phyloP scores from a whole-genome alignment of 805 yeast genomes.

The Wickerhamomyces canadensis region DNA sequence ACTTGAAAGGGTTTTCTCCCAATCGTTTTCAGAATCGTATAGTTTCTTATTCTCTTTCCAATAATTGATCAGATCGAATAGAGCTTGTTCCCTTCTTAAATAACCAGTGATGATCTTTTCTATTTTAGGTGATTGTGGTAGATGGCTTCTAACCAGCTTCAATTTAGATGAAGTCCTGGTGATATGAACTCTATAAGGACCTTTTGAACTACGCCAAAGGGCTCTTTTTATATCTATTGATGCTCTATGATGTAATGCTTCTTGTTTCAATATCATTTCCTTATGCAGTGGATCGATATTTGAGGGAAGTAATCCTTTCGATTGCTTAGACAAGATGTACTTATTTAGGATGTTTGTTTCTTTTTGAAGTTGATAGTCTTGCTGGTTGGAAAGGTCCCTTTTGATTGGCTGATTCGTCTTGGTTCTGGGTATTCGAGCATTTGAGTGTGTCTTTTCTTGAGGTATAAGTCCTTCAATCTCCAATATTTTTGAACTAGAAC shows the following conservation, averaged over 20 bases:
- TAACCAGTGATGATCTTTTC: constrained; percentile 11
- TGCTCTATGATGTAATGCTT: constrained; percentile 18
- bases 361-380: constrained; percentile 13
- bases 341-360: constrained; percentile 10
- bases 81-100: constrained; percentile 9
- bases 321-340: constrained; percentile 10
- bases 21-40: constrained; percentile 11
- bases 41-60: constrained; percentile 8
- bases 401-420: constrained; percentile 14
- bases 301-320: constrained; percentile 12
- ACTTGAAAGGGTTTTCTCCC: constrained; percentile 8
- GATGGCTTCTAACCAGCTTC: constrained; percentile 16
- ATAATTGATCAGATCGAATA: constrained; percentile 8
- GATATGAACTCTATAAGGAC: constrained; percentile 17
- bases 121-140: constrained; percentile 12
- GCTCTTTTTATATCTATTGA: constrained; percentile 7
- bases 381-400: constrained; percentile 13
- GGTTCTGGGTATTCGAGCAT: neutral
- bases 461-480: neutral
- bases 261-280: constrained; percentile 13
- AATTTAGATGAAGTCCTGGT: constrained; percentile 7
- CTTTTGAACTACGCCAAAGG: constrained; percentile 3
- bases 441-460: neutral
- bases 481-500: neutral
- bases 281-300: constrained; percentile 13